Evolutionary conservation across 805 yeast species (phyloP).

Genomic region (Saturnispora bothae): DNA sequence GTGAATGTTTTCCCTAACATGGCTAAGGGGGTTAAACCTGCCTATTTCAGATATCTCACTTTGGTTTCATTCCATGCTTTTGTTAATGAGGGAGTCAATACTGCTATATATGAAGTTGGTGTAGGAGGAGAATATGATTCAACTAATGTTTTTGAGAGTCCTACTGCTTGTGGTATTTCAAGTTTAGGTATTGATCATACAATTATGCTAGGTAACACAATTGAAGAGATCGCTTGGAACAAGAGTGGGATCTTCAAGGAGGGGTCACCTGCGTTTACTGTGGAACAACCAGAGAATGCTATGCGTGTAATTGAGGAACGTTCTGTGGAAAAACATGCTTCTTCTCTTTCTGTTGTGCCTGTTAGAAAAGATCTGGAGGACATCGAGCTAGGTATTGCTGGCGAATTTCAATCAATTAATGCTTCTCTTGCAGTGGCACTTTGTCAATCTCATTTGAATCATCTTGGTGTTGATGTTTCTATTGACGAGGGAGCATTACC

Average conservation of each 20-base stretch:
- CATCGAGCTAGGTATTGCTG: slow-evolving; percentile 62
- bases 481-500: slow-evolving; percentile 30
- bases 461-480: slow-evolving; percentile 34
- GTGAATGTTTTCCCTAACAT: slow-evolving; percentile 58
- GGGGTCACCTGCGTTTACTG: slow-evolving; percentile 57
- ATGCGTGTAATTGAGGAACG: slow-evolving; percentile 48
- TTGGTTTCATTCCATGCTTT: slow-evolving; percentile 86
- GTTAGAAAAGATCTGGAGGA: slow-evolving; percentile 30
- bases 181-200: slow-evolving; percentile 90
- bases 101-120: slow-evolving; percentile 96
- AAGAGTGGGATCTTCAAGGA: slow-evolving; percentile 86
- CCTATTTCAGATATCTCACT: slow-evolving; percentile 86
- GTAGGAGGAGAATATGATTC: slow-evolving; percentile 97
- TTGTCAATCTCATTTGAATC: slow-evolving; percentile 47
- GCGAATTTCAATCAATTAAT: slow-evolving; percentile 73
- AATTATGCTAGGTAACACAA: slow-evolving; percentile 72
- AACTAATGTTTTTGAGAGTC: slow-evolving; percentile 75
- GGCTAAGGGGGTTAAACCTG: slow-evolving; percentile 68
- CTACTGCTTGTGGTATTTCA: slow-evolving; percentile 78
- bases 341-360: slow-evolving; percentile 42
- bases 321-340: slow-evolving; percentile 51
- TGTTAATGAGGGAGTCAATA: slow-evolving; percentile 76
- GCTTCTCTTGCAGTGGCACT: slow-evolving; percentile 81
- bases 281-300: slow-evolving; percentile 43
- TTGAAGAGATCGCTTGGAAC: slow-evolving; percentile 90